These are phyloP conservation scores for Venturia nashicola DNA, from an alignment of 2,329 filamentous ascomycete species.

Conservation along the genomic window DNA sequence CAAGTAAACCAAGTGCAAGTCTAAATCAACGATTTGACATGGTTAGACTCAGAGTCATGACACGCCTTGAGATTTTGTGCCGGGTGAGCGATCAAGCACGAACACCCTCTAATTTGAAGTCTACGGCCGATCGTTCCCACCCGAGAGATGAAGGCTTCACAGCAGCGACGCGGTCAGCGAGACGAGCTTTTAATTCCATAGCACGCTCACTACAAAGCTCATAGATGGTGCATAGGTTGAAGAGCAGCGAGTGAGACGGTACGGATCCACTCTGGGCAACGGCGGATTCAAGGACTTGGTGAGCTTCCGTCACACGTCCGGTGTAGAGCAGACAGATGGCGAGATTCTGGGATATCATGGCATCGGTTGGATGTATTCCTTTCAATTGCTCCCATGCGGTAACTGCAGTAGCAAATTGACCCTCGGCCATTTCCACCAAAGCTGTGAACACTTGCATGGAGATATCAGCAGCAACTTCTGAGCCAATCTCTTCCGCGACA, in stretches of 20 bases:
- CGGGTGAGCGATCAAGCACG: not conserved
- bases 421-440: conserved; percentile 67
- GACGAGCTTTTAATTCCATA: conserved; percentile 54
- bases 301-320: conserved; percentile 50
- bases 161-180: conserved; percentile 58
- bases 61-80: too few species aligned
- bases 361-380: conserved; percentile 38
- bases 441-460: conserved; percentile 42
- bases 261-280: conserved; percentile 45
- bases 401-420: conserved; percentile 54
- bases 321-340: conserved; percentile 77
- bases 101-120: conserved; percentile 54
- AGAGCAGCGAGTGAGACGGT: conserved; percentile 64
- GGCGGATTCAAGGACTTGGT: conserved; percentile 52
- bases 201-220: conserved; percentile 78
- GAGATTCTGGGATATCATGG: conserved; percentile 69
- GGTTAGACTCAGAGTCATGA: too few species aligned
- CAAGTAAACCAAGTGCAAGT: too few species aligned
- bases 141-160: conserved; percentile 44
- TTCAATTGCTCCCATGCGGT: conserved; percentile 45
- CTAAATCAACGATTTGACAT: too few species aligned
- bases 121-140: conserved; percentile 58
- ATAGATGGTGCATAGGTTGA: conserved; percentile 85
- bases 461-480: conserved; percentile 14
- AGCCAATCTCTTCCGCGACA: not conserved